Evolutionary conservation across 2,329 filamentous ascomycete genomes (phyloP).

Genomic region (Alternaria alternata): DNA sequence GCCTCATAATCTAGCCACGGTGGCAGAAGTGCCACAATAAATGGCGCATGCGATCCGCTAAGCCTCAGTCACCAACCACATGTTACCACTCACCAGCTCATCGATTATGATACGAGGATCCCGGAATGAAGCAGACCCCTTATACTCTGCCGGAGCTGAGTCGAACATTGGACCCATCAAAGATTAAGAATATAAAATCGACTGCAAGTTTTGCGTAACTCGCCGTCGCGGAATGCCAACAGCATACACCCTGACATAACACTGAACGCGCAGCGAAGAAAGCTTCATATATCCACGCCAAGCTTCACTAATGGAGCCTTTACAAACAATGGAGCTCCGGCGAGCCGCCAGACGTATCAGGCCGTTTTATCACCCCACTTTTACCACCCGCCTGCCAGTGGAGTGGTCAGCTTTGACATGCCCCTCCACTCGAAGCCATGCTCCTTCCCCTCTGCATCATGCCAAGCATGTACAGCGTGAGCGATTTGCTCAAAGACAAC

Average conservation of each 20-base stretch:
- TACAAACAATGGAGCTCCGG: slow-evolving; percentile 25
- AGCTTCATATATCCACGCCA: slow-evolving; percentile 32
- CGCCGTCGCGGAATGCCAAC: not conserved
- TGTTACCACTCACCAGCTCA: slow-evolving; percentile 16
- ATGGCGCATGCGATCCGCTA: slow-evolving; percentile 30
- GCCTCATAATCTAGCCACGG: slow-evolving; percentile 9
- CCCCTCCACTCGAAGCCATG: slow-evolving; percentile 20
- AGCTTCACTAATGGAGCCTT: slow-evolving; percentile 29
- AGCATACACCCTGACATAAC: not conserved
- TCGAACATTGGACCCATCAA: not conserved
- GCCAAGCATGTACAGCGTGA: slow-evolving; percentile 31
- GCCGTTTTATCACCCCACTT: slow-evolving; percentile 36
- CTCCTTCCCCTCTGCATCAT: slow-evolving; percentile 18
- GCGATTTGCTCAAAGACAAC: slow-evolving; percentile 17
- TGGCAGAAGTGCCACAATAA: slow-evolving; percentile 22
- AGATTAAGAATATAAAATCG: not conserved
- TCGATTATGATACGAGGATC: slow-evolving; percentile 5
- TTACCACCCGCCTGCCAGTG: slow-evolving; percentile 27
- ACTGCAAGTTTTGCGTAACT: not conserved
- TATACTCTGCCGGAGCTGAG: not conserved
- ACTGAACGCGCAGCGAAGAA: slow-evolving; percentile 14
- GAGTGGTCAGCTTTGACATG: slow-evolving; percentile 13
- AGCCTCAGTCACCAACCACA: slow-evolving; percentile 20
- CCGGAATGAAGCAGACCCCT: not conserved
- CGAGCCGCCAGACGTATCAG: slow-evolving; percentile 35